A percentile compares a stretch with the other conserved stretches of the same genome.
These are phyloP conservation scores for Aspergillus campestris DNA, from an alignment of 495 filamentous ascomycete species.

Conservation along the genomic window DNA sequence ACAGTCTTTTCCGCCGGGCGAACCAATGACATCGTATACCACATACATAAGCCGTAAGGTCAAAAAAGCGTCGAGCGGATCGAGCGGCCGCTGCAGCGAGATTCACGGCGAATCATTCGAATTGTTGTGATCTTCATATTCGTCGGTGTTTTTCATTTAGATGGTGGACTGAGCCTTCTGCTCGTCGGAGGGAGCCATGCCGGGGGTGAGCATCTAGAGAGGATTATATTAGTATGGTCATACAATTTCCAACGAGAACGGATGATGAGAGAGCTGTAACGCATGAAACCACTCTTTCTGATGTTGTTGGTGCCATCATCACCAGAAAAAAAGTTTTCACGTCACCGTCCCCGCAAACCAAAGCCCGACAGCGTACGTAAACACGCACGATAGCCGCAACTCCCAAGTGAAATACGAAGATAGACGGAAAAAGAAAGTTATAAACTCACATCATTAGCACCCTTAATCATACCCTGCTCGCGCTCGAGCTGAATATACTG, in stretches of 20 bases:
- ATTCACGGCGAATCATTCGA: constrained; percentile 7
- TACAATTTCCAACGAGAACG: constrained; percentile 3
- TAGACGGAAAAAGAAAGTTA: not conserved
- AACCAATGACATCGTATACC: no score
- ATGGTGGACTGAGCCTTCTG: constrained; percentile 31
- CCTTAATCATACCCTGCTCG: constrained; percentile 91
- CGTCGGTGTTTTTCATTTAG: constrained; percentile 25
- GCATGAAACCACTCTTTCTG: not conserved
- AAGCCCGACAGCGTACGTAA: not conserved
- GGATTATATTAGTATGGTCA: constrained; percentile 7
- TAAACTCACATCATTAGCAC: constrained; percentile 56
- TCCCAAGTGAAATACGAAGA: not conserved
- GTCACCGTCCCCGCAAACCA: not conserved
- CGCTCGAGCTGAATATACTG: constrained; percentile 92
- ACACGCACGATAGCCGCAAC: no score
- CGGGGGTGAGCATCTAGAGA: constrained; percentile 40
- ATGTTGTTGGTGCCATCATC: not conserved
- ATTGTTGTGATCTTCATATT: constrained; percentile 16
- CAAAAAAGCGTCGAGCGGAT: no score
- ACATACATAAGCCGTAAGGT: no score
- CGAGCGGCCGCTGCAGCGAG: no score
- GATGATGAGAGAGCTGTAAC: not conserved
- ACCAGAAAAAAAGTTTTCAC: constrained; percentile 7
- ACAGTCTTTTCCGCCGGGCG: not conserved
- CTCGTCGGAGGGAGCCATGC: constrained; percentile 24